Conservation (phyloP, 805 yeast species). For the Sugiyamaella smithiae region DNA sequence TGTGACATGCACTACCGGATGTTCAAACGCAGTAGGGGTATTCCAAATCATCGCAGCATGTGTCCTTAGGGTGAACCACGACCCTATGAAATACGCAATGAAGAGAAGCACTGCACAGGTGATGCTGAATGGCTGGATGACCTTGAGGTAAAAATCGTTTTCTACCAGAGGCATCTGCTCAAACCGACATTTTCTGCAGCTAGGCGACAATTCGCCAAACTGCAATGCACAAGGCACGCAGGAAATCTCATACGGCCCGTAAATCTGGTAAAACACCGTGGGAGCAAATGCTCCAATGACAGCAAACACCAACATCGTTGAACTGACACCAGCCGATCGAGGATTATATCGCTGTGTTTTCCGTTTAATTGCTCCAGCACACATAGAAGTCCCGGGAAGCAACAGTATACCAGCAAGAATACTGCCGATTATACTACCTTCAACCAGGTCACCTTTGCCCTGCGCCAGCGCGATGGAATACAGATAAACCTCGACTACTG, state of each 20-base stretch:
- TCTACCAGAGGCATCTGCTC: conserved; percentile 66
- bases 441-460: conserved; percentile 83
- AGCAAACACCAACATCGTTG: conserved; percentile 91
- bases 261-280: conserved; percentile 81
- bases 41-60: conserved; percentile 98
- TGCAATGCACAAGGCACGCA: conserved; percentile 55
- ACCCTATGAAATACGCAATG: conserved; percentile 80
- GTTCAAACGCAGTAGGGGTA: conserved; percentile 49
- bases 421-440: conserved; percentile 94
- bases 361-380: conserved; percentile 90
- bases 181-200: conserved; percentile 70
- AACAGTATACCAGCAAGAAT: conserved; percentile 87
- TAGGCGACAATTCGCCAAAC: conserved; percentile 12
- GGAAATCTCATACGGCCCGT: conserved; percentile 76
- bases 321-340: conserved; percentile 92
- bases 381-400: conserved; percentile 94
- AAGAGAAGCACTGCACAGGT: conserved; percentile 79
- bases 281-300: conserved; percentile 91
- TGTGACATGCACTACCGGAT: conserved; percentile 18
- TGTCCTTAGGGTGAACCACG: conserved; percentile 89
- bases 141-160: conserved; percentile 62
- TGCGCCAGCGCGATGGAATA: conserved; percentile 89
- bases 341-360: conserved; percentile 96
- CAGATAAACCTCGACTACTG: conserved; percentile 87
- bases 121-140: conserved; percentile 79